Base-by-base conservation (phyloP, 148 eudicot genomes). In the Rhododendron kiyosumense region DNA sequence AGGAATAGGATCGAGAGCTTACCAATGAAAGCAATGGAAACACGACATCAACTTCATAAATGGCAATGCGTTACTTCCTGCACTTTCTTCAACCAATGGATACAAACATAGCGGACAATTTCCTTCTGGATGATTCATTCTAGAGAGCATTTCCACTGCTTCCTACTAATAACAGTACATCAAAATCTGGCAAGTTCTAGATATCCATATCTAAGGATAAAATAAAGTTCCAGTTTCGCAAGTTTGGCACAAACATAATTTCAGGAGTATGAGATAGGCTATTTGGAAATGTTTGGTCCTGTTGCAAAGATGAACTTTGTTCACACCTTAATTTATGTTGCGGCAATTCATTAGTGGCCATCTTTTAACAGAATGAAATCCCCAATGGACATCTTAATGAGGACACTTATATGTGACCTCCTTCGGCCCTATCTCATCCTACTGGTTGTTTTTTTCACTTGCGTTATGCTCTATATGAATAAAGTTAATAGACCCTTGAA, bases 1-100 rank as follows among this genome's bases (percentile, higher is more conserved):
- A 63, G 34, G 67, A 43, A 38, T 5, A 69, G 5, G 43, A 77
- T 65, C 34, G 13, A 15, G 69, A 24, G 71, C 43, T 91, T 86
- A 95, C 99, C 99, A 89, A 88, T 96, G 99, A 87, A 96, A 96
- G 93, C 99, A 96, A 87, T 96, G 99, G 83, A 91, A 96, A 92
- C 99, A 96, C 79, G 99, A 96, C 99, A 96, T 96, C 87, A 96
- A 89, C 90, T 96, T 96, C 99, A 96, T 96, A 88, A 94, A 96
- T 43, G 97, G 93, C 86, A 81, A 74, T 14, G 89, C 38, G 48
- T 85, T 88, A 91, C 73, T 74, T 26, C 87, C 82, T 38, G 88
- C 89, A 86, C 91, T 92, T 81, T 95, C 93, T 86, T 89, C 87
- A 75, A 96, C 91, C 89, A 96, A 91, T 76, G 98, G 95, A 91